Percentiles rank a stretch among this genome's conserved stretches.
Evolutionary conservation across 176 grass and related monocot genomes (phyloP).

Genomic region (Musa troglodytarum): DNA sequence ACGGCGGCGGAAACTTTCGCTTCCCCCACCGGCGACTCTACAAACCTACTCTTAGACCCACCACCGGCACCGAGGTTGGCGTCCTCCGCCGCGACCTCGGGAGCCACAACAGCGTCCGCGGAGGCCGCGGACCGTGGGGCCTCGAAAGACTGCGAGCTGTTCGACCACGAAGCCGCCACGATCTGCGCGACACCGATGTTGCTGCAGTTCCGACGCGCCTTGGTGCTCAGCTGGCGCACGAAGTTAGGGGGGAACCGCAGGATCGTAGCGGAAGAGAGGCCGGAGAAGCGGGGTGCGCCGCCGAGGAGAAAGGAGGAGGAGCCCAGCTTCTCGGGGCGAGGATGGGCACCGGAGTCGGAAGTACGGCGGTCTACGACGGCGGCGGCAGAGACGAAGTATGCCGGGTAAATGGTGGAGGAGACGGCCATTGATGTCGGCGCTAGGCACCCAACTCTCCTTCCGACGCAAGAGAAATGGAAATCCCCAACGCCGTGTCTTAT

Average conservation of each 20-base stretch:
- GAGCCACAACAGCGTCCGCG: slow-evolving; percentile 37
- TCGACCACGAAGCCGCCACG: slow-evolving; percentile 90
- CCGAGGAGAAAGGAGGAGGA: slow-evolving; percentile 19
- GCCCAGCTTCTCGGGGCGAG: not conserved
- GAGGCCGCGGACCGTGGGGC: slow-evolving; percentile 33
- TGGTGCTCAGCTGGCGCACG: slow-evolving; percentile 95
- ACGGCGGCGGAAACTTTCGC: not conserved
- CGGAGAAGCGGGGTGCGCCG: not conserved
- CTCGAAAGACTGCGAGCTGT: slow-evolving; percentile 22
- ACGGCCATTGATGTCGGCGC: not conserved
- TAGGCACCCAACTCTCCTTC: not conserved
- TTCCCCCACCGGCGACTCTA: slow-evolving; percentile 26
- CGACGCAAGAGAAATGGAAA: not conserved
- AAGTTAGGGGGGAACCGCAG: slow-evolving; percentile 88
- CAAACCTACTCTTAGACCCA: slow-evolving; percentile 36
- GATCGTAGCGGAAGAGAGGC: slow-evolving; percentile 18
- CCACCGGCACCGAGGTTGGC: slow-evolving; percentile 45
- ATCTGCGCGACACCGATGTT: slow-evolving; percentile 99
- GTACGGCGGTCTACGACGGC: slow-evolving; percentile 1
- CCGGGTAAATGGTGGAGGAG: not conserved
- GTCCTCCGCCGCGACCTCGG: slow-evolving; percentile 29
- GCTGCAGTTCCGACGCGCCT: slow-evolving; percentile 98
- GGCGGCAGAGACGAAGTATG: not conserved
- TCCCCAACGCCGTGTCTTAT: no score
- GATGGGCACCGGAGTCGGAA: slow-evolving; percentile 10